A percentile compares a stretch with the other conserved stretches of the same genome.
Evolutionary conservation across 2,329 filamentous ascomycete species (phyloP).

Genomic region (Fusarium robinianum): DNA sequence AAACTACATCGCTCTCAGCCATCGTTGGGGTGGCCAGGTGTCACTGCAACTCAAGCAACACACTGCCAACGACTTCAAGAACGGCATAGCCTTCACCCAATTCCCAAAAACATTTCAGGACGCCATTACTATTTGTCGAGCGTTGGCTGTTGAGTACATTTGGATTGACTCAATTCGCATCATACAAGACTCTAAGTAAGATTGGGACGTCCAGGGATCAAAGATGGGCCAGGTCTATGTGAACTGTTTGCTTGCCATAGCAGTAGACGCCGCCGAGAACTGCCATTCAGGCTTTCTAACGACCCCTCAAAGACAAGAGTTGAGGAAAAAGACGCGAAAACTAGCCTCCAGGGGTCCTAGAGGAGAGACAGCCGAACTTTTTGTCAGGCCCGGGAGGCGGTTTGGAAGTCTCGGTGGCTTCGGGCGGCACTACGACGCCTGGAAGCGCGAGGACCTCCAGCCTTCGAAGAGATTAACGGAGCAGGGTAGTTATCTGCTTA

Average conservation of each 20-base stretch:
- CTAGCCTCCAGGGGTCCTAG: background rate
- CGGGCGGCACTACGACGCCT: slow-evolving; percentile 1
- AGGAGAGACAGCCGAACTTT: background rate
- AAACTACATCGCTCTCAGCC: slow-evolving; percentile 15
- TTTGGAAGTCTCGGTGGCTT: slow-evolving; percentile 3
- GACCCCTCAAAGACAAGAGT: background rate
- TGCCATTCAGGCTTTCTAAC: slow-evolving; percentile 8
- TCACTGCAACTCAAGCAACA: slow-evolving; percentile 5
- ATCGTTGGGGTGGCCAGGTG: slow-evolving; percentile 15
- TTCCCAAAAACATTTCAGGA: slow-evolving; percentile 22
- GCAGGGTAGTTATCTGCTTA: background rate
- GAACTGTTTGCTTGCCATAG: slow-evolving; percentile 11
- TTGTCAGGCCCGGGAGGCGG: background rate
- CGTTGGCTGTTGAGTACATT: slow-evolving; percentile 9
- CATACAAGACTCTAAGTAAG: slow-evolving; percentile 17
- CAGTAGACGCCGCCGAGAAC: slow-evolving; percentile 10
- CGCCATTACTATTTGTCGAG: slow-evolving; percentile 9
- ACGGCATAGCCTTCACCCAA: background rate
- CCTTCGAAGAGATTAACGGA: background rate
- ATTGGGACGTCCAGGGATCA: slow-evolving; percentile 15
- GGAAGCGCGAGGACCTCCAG: background rate
- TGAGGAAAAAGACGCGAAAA: background rate
- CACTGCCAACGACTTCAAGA: background rate
- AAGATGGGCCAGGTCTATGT: slow-evolving; percentile 24
- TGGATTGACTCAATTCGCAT: slow-evolving; percentile 26